A percentile compares a stretch with the other conserved stretches of the same genome.
Conservation (phyloP, 2,329 filamentous ascomycete species). For the Colletotrichum spaethianum region DNA sequence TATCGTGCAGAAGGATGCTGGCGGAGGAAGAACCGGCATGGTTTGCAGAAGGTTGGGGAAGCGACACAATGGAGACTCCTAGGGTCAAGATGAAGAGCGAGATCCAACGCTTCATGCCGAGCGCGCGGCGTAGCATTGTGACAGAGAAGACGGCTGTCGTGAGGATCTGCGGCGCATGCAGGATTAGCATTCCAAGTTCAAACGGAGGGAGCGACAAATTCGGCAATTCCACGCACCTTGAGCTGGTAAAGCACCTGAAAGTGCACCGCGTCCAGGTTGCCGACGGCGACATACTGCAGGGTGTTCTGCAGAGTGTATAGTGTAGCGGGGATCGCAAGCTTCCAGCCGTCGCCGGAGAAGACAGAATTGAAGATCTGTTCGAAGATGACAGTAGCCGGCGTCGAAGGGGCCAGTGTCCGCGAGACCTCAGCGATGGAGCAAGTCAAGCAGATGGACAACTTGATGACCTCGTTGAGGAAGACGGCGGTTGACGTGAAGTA, state of each 20-base stretch:
- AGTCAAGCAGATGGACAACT: constrained; percentile 87
- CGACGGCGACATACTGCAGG: constrained; percentile 92
- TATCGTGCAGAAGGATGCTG: constrained; percentile 74
- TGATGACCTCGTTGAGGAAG: constrained; percentile 92
- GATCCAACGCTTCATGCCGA: constrained; percentile 83
- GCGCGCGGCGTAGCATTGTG: constrained; percentile 77
- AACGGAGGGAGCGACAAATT: neutral
- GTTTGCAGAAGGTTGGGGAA: constrained; percentile 63
- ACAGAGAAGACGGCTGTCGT: constrained; percentile 92
- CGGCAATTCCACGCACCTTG: constrained; percentile 68
- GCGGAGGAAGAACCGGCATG: constrained; percentile 68
- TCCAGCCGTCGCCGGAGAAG: constrained; percentile 94
- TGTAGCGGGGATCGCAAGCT: constrained; percentile 88
- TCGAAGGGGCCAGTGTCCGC: constrained; percentile 80
- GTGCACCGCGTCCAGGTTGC: constrained; percentile 91
- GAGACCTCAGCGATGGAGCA: constrained; percentile 92
- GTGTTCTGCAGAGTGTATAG: constrained; percentile 94
- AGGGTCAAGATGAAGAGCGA: constrained; percentile 83
- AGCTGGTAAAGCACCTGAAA: constrained; percentile 96
- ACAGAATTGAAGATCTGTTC: constrained; percentile 84
- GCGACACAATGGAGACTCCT: constrained; percentile 88
- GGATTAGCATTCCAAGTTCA: neutral
- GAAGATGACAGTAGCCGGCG: constrained; percentile 85
- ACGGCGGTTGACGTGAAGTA: constrained; percentile 96
- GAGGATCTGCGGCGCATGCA: constrained; percentile 72